Base-by-base conservation (phyloP, 441 rosid species). In the Viola pubescens region DNA sequence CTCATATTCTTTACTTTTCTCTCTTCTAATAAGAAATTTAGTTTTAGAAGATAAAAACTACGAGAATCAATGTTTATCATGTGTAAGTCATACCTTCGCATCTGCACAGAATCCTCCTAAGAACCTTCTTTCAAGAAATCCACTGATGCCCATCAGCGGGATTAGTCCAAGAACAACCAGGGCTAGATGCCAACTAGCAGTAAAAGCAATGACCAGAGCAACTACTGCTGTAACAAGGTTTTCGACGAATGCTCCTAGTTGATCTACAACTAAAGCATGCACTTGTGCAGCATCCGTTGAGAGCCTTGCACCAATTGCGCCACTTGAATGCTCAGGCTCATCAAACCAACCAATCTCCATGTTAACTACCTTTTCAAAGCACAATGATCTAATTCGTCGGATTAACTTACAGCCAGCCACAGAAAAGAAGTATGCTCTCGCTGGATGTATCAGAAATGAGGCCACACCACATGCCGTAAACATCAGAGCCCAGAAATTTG, bases 301-400 rank as follows among this genome's bases (percentile, higher is more conserved):
- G 34, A 86, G 88, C 70, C 84, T 81, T 42, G 88, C 79, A 13
- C 91, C 89, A 58, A 86, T 76, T 2, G 76, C 77, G 19, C 91
- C 88, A 58, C 85, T 84, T 3, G 89, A 86, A 70, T 84, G 74
- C 49, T 78, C 76, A 16, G 78, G 56, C 37, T 79, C 79, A 68
- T 86, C 89, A 34, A 86, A 84, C 94, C 91, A 89, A 37, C 85
- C 73, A 56, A 84, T 68, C 61, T 89, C 94, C 96, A 80, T 84
- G 50, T 39, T 66, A 56, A 89, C 80, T 37, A 87, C 81, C 66
- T 83, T 89, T 78, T 87, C 79, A 41, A 89, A 87, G 72, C 95
- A 83, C 79, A 78, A 79, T 9, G 76, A 60, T 66, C 86, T 66
- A 42, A 85, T 67, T 59, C 92, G 63, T 48, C 67, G 63, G 55